Evolutionary conservation across 2,329 filamentous ascomycete species (phyloP).

Genomic region (Xylariaceae sp.): DNA sequence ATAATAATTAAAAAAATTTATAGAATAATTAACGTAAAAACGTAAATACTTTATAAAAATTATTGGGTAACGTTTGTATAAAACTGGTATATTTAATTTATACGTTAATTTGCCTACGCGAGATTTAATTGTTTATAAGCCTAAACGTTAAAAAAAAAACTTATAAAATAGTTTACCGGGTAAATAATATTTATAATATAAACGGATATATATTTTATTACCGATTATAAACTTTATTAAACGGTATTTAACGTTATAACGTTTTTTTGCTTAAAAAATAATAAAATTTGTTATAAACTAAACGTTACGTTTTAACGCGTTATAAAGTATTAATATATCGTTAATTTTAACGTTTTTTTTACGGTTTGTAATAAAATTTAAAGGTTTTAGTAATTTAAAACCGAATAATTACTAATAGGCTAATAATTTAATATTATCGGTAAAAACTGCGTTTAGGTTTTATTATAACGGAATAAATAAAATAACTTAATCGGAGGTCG

Average conservation of each 20-base stretch:
- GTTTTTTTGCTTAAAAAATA: not conserved
- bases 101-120: not conserved
- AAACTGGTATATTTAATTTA: not conserved
- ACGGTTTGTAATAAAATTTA: not conserved
- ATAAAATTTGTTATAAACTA: not conserved
- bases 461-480: not conserved
- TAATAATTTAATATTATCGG: not conserved
- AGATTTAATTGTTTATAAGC: not conserved
- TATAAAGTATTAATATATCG: not conserved
- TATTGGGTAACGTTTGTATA: not conserved
- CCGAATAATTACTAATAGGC: not conserved
- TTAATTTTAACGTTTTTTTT: not conserved
- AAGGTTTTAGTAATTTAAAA: not conserved
- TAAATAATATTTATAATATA: not conserved
- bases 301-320: not conserved
- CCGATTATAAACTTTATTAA: not conserved
- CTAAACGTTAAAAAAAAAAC: not conserved
- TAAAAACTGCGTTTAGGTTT: not conserved
- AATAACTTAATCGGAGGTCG: not conserved
- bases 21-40: not conserved
- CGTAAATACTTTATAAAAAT: not conserved
- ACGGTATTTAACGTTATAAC: not conserved
- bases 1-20: not conserved
- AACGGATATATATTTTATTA: too few relatives aligned
- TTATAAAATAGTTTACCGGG: not conserved